Conservation (phyloP, 2,329 filamentous ascomycete species). For the Phyllosticta capitalensis region DNA sequence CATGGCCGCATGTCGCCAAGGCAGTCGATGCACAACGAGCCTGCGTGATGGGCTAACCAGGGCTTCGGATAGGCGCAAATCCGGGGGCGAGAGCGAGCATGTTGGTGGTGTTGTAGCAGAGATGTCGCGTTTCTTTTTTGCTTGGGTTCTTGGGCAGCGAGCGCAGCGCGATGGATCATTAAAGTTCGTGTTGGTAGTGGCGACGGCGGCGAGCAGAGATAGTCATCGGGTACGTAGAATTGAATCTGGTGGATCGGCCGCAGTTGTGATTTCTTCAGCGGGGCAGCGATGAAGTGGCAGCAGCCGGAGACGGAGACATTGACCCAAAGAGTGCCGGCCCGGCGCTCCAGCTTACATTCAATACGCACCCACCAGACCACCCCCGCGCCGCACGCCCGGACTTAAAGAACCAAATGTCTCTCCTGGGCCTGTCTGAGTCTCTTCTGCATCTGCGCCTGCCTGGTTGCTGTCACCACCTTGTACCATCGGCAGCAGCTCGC, state of each 20-base stretch:
- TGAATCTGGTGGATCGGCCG: neutral
- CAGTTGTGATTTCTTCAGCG: neutral
- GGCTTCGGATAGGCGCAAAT: neutral
- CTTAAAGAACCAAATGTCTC: neutral
- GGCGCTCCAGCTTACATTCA: neutral
- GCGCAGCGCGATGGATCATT: neutral
- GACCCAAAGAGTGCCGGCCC: neutral
- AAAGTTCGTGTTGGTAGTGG: neutral
- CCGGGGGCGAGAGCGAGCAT: neutral
- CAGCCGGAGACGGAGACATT: neutral
- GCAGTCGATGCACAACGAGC: slow-evolving; percentile 2
- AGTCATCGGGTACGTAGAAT: neutral
- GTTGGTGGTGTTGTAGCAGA: neutral
- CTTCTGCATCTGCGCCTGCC: neutral
- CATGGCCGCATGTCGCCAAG: neutral
- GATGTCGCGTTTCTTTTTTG: neutral
- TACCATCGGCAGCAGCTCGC: neutral
- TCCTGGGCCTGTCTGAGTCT: neutral
- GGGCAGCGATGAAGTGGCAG: neutral
- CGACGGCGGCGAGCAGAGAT: neutral
- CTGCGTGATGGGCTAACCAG: neutral
- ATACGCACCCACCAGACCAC: neutral
- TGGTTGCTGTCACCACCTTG: neutral
- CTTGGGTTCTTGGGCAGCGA: neutral
- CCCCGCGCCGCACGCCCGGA: neutral